phyloP scores from a whole-genome alignment of 345 rosid species.

The Linum usitatissimum region DNA sequence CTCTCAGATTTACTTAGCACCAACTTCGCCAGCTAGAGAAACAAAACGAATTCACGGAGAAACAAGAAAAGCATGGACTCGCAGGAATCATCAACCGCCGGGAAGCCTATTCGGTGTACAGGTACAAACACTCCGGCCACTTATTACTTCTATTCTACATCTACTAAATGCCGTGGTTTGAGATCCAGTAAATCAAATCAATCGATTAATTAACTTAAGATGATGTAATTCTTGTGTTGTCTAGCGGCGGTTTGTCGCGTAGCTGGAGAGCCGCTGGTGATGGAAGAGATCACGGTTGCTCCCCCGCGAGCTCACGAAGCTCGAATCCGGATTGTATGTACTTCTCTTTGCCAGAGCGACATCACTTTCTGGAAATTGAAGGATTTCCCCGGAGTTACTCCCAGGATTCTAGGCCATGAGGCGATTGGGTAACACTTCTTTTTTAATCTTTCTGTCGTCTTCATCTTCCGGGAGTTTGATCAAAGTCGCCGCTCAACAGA shows the following conservation, averaged over 20 bases:
- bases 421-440: slow-evolving; percentile 56
- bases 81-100: slow-evolving; percentile 16
- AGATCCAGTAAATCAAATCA: too few relatives aligned
- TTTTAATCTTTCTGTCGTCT: neutral
- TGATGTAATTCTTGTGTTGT: too few relatives aligned
- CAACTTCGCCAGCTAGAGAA: too few relatives aligned
- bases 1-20: too few relatives aligned
- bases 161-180: neutral
- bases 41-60: neutral
- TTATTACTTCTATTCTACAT: neutral
- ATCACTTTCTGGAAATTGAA: slow-evolving; percentile 63
- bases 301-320: slow-evolving; percentile 64
- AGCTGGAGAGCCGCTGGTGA: slow-evolving; percentile 61
- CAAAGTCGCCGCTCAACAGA: neutral
- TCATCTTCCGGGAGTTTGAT: neutral
- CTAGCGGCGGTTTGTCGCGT: slow-evolving; percentile 59
- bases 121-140: slow-evolving; percentile 19
- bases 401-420: slow-evolving; percentile 84
- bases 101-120: slow-evolving; percentile 57
- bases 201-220: too few relatives aligned
- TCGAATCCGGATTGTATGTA: slow-evolving; percentile 62
- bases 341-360: slow-evolving; percentile 72
- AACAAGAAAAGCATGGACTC: neutral
- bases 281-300: slow-evolving; percentile 70
- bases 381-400: slow-evolving; percentile 63